Base-by-base conservation (phyloP, 306 rosid species). In the Quercus rubra region DNA sequence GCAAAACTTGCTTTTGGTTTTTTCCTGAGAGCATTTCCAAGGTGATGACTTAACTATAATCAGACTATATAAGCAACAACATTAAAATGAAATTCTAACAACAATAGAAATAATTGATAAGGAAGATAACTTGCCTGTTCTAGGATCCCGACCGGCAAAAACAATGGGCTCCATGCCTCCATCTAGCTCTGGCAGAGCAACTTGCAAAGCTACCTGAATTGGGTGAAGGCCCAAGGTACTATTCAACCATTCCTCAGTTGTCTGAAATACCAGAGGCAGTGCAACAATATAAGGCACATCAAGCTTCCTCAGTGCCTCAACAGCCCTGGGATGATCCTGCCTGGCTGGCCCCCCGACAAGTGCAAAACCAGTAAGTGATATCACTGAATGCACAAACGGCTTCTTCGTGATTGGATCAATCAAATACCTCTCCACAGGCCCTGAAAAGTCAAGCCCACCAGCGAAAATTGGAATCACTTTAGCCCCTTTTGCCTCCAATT, bases 131-230 rank as follows among this genome's bases (percentile, higher is more conserved):
- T 55, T 63, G 81, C 99, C 99, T 54, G 99, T 88, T 87, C 88
- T 91, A 55, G 99, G 99, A 90, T 96, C 99, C 21, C 99, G 90
- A 25, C 99, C 98, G 0, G 99, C 90, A 30, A 91, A 96, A 81
- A 96, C 96, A 14, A 96, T 96, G 13, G 99, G 99, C 84, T 96
- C 99, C 97, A 96, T 96, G 75, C 98, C 99, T 73, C 99, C 99
- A 83, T 93, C 99, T 1, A 96, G 97, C 88, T 96, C 99, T 0
- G 99, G 99, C 68, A 96, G 91, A 57, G 99, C 99, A 79, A 96
- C 98, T 82, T 96, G 99, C 81, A 96, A 88, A 25, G 99, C 99
- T 6, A 96, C 99, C 89, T 96, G 99, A 76, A 96, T 93, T 23
- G 99, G 99, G 80, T 96, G 99, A 89, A 96, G 76, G 27, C 99